Conservation (phyloP, 495 filamentous ascomycete genomes). For the Jackrogersella multiformis region DNA sequence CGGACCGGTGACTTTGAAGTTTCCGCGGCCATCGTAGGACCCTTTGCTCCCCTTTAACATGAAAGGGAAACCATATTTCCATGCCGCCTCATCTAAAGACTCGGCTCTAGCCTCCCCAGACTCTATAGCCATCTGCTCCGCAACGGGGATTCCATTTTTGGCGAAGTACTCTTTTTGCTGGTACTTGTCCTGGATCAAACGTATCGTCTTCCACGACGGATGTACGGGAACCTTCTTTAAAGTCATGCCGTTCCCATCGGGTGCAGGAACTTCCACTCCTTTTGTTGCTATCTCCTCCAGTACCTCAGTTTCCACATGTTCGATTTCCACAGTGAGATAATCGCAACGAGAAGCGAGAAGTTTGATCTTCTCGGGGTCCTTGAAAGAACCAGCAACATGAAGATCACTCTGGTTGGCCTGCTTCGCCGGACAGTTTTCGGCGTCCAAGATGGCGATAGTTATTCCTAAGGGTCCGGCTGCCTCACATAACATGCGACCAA, state of each 20-base stretch:
- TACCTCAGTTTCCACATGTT: slow-evolving; percentile 94
- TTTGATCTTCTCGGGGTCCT: slow-evolving; percentile 76
- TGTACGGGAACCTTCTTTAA: slow-evolving; percentile 69
- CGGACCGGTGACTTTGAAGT: slow-evolving; percentile 75
- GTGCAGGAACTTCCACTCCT: slow-evolving; percentile 60
- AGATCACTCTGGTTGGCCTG: slow-evolving; percentile 79
- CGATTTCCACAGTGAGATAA: slow-evolving; percentile 94
- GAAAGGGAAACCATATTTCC: slow-evolving; percentile 80
- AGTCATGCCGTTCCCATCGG: slow-evolving; percentile 49
- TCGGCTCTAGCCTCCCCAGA: slow-evolving; percentile 57
- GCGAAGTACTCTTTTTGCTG: slow-evolving; percentile 85
- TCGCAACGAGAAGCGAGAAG: slow-evolving; percentile 81
- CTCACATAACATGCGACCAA: slow-evolving; percentile 96
- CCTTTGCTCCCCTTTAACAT: slow-evolving; percentile 95
- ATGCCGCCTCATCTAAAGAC: slow-evolving; percentile 70
- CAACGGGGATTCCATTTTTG: slow-evolving; percentile 72
- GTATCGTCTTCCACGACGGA: slow-evolving; percentile 88
- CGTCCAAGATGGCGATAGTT: slow-evolving; percentile 81
- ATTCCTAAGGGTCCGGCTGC: slow-evolving; percentile 88
- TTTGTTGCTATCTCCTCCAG: slow-evolving; percentile 79
- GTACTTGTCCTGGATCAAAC: slow-evolving; percentile 96
- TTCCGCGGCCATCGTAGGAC: slow-evolving; percentile 94
- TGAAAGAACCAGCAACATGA: slow-evolving; percentile 88
- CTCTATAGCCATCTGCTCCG: slow-evolving; percentile 69
- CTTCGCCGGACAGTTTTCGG: slow-evolving; percentile 82